A percentile compares a stretch with the other conserved stretches of the same genome.
These are phyloP conservation scores for Trichoderma afroharzianum DNA, from an alignment of 2,329 filamentous ascomycete genomes.

Conservation along the genomic window DNA sequence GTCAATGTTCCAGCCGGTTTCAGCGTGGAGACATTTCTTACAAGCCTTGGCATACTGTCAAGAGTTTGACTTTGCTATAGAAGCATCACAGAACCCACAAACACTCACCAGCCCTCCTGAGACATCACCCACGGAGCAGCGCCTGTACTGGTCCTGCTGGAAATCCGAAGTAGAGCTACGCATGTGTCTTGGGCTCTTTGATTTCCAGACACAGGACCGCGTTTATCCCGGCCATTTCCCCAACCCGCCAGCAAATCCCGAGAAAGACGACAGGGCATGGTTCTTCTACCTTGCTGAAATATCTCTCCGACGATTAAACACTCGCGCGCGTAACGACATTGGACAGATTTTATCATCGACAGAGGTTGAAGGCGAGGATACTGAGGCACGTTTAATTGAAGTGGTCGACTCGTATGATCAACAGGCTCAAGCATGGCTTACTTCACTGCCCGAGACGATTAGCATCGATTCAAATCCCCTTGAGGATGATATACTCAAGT, in stretches of 20 bases:
- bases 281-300: neutral
- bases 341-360: neutral
- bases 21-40: neutral
- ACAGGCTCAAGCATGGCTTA: neutral
- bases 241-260: neutral
- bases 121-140: neutral
- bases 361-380: neutral
- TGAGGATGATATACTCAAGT: neutral
- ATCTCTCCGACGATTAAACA: neutral
- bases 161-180: neutral
- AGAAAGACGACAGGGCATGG: neutral
- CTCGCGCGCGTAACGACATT: neutral
- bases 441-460: neutral
- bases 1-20: neutral
- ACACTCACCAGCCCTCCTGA: neutral
- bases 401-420: neutral
- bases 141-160: neutral
- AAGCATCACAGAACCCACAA: neutral
- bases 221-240: neutral
- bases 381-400: neutral
- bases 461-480: neutral
- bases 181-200: neutral
- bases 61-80: neutral
- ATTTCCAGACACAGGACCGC: neutral
- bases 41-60: neutral